A percentile compares a stretch with the other conserved stretches of the same genome.
phyloP scores from a whole-genome alignment of 192 early-diverging fungal genomes.

The Coemansia sp. region DNA sequence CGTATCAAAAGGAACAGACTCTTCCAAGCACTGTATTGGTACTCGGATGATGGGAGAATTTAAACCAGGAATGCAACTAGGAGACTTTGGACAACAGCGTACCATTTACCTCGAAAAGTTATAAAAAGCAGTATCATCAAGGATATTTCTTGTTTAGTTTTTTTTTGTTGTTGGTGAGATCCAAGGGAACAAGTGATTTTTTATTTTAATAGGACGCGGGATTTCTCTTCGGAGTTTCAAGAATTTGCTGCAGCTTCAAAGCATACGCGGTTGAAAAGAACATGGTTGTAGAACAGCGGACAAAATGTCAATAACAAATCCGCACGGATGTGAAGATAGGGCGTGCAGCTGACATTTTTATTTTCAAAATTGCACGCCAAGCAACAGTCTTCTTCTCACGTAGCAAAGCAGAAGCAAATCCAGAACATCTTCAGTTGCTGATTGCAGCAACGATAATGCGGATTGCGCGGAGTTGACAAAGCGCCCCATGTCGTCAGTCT shows the following conservation, averaged over 20 bases:
- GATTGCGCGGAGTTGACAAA: background rate
- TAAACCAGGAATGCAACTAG: conserved; percentile 7
- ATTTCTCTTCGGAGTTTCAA: background rate
- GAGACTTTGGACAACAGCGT: conserved; percentile 13
- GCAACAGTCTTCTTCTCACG: background rate
- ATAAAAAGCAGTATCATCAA: background rate
- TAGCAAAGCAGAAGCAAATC: background rate
- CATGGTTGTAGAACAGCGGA: background rate
- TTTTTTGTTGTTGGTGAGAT: background rate
- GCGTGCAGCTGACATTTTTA: too few relatives aligned
- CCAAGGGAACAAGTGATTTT: background rate
- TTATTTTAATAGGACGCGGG: background rate
- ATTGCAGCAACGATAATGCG: background rate
- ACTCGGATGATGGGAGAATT: conserved; percentile 17
- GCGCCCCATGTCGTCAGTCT: conserved; percentile 2
- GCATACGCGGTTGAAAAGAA: background rate
- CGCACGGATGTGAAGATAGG: background rate
- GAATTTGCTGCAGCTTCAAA: background rate
- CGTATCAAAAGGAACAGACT: background rate
- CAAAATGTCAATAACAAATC: background rate
- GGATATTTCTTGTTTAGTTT: background rate
- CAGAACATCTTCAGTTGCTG: too few relatives aligned
- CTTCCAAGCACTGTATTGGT: conserved; percentile 11
- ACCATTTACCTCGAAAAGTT: conserved; percentile 22
- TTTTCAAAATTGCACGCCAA: too few relatives aligned